phyloP scores from a whole-genome alignment of 805 yeast species.

The Starmerella floris region DNA sequence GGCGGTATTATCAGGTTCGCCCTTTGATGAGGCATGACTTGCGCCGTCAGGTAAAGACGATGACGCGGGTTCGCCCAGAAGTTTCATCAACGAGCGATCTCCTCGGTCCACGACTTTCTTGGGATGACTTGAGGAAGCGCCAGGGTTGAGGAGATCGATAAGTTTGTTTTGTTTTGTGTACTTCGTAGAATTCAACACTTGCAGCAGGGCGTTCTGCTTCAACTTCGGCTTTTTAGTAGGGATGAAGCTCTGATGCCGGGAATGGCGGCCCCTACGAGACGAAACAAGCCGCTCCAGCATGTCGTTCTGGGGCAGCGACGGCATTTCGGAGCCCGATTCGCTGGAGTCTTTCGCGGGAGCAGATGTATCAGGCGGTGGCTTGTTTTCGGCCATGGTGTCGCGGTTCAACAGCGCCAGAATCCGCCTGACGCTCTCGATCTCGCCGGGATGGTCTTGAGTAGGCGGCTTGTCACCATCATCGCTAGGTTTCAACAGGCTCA shows the following conservation, averaged over 20 bases:
- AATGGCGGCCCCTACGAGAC: constrained; percentile 10
- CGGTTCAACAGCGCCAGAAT: constrained; percentile 23
- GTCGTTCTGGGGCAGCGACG: constrained; percentile 18
- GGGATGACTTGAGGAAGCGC: background rate
- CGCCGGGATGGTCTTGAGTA: no score
- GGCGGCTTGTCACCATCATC: no score
- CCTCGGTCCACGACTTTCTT: background rate
- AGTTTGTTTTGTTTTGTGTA: constrained; percentile 6
- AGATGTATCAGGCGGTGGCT: background rate
- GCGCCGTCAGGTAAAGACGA: background rate
- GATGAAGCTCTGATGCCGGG: background rate
- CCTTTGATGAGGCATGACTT: background rate
- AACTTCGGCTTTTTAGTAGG: constrained; percentile 2
- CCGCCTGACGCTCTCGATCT: constrained; percentile 19
- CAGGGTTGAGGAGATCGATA: constrained; percentile 5
- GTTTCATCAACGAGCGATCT: constrained; percentile 7
- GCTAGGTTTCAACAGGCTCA: no score
- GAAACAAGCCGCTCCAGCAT: constrained; percentile 18
- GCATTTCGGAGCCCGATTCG: background rate
- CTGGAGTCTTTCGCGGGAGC: background rate
- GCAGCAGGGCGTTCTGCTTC: constrained; percentile 10
- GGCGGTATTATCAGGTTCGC: background rate
- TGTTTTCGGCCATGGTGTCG: constrained; percentile 7
- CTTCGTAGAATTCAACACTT: constrained; percentile 6
- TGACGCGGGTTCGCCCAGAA: background rate